Conservation (phyloP, 2,329 filamentous ascomycete genomes). For the Coniella lustricola region DNA sequence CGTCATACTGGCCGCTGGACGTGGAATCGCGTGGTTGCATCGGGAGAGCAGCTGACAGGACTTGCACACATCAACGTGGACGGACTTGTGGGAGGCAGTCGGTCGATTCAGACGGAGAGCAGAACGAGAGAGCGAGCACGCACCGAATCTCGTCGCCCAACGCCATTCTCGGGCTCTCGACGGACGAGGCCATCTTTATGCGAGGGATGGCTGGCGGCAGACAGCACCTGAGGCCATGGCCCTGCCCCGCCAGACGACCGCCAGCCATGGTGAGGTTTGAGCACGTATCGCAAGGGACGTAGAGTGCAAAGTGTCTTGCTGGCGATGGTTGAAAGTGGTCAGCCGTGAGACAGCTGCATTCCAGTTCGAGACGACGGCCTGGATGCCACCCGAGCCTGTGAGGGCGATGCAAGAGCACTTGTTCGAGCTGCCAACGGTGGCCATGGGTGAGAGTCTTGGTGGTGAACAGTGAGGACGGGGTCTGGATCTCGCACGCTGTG, state of each 20-base stretch:
- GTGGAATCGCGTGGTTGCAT: constrained; percentile 9
- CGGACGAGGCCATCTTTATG: constrained; percentile 7
- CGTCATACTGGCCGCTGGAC: constrained; percentile 6
- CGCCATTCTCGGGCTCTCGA: not conserved
- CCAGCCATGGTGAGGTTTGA: constrained; percentile 14
- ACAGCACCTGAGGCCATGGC: not conserved
- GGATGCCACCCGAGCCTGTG: too few relatives aligned
- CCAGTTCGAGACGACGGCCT: not conserved
- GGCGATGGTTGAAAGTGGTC: not conserved
- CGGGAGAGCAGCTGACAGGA: not conserved
- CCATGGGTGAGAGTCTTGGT: too few relatives aligned
- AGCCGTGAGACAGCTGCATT: constrained; percentile 13
- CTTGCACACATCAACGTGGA: constrained; percentile 2
- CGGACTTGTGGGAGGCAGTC: not conserved
- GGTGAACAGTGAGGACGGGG: too few relatives aligned
- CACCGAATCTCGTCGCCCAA: too few relatives aligned
- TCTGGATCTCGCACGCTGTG: too few relatives aligned
- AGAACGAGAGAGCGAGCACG: not conserved
- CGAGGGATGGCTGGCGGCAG: not conserved
- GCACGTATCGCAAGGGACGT: not conserved
- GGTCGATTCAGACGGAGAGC: not conserved
- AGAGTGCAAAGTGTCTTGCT: not conserved
- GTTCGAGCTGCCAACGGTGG: too few relatives aligned
- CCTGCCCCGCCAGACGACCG: not conserved
- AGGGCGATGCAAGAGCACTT: too few relatives aligned